Evolutionary conservation across 2,329 filamentous ascomycete species (phyloP).

Genomic region (Elsinoe batatas): DNA sequence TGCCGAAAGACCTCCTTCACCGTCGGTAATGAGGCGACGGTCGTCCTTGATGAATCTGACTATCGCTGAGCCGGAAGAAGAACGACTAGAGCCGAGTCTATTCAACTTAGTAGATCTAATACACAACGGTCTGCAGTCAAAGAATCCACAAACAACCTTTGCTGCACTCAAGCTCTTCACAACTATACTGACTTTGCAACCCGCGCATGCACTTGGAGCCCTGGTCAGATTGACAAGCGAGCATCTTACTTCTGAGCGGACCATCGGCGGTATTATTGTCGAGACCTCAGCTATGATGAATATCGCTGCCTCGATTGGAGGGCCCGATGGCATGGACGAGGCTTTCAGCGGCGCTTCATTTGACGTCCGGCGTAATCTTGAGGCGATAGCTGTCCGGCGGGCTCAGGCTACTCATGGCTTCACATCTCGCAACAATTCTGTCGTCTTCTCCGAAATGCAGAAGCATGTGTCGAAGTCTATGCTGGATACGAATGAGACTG

Average conservation of each 20-base stretch:
- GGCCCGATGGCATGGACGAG: conserved; percentile 60
- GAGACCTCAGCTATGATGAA: conserved; percentile 64
- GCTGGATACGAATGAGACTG: conserved; percentile 44
- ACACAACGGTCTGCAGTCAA: conserved; percentile 71
- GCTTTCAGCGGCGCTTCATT: conserved; percentile 62
- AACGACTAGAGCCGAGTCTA: conserved; percentile 69
- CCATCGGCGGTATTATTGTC: conserved; percentile 62
- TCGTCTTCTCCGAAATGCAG: neutral
- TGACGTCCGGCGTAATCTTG: conserved; percentile 44
- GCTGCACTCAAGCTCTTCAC: conserved; percentile 82
- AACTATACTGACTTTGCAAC: conserved; percentile 76
- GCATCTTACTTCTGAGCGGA: conserved; percentile 41
- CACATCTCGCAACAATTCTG: conserved; percentile 8
- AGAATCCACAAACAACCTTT: conserved; percentile 78
- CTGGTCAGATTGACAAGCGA: conserved; percentile 49
- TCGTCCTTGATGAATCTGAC: conserved; percentile 83
- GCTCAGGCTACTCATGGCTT: neutral
- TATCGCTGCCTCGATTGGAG: conserved; percentile 58
- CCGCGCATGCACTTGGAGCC: conserved; percentile 71
- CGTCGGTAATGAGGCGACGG: conserved; percentile 64
- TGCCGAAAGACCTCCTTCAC: conserved; percentile 35
- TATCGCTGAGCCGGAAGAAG: conserved; percentile 64
- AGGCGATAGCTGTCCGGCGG: conserved; percentile 19
- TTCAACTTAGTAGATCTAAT: conserved; percentile 93
- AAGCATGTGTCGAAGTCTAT: conserved; percentile 5